phyloP scores from a whole-genome alignment of 805 yeast species.

The Candida pseudofarinosa region DNA sequence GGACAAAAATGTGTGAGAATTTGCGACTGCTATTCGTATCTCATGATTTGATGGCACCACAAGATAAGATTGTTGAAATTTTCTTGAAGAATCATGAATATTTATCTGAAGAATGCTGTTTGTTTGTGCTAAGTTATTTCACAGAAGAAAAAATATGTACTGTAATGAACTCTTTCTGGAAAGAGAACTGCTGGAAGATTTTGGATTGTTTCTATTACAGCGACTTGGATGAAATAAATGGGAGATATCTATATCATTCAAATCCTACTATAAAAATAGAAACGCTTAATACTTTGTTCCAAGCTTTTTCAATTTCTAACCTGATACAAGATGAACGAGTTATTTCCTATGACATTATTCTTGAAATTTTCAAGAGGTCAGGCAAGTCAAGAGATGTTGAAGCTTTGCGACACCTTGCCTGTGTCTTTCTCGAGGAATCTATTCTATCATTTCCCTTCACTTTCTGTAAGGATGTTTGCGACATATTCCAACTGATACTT shows the following conservation, averaged over 20 bases:
- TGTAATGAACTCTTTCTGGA: constrained; percentile 51
- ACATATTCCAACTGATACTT: constrained; percentile 10
- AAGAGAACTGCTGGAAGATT: constrained; percentile 39
- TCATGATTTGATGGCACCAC: constrained; percentile 39
- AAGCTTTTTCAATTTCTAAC: constrained; percentile 32
- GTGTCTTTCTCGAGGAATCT: constrained; percentile 22
- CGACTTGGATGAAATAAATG: neutral
- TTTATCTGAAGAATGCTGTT: constrained; percentile 34
- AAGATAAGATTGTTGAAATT: constrained; percentile 38
- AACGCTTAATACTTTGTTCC: constrained; percentile 30
- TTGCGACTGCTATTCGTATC: constrained; percentile 27
- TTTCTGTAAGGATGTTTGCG: constrained; percentile 14
- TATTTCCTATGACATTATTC: constrained; percentile 28
- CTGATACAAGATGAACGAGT: constrained; percentile 24
- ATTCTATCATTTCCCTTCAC: constrained; percentile 12
- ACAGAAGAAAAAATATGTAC: constrained; percentile 50
- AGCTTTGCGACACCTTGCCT: constrained; percentile 27
- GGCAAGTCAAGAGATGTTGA: constrained; percentile 25
- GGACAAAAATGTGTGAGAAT: constrained; percentile 32
- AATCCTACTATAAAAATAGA: constrained; percentile 19
- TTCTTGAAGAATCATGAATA: constrained; percentile 33
- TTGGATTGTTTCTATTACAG: constrained; percentile 41
- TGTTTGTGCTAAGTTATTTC: constrained; percentile 46
- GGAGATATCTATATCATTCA: neutral
- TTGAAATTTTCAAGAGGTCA: constrained; percentile 27